phyloP scores from a whole-genome alignment of 192 early-diverging fungal genomes.

The Rhizophagus prolifer region DNA sequence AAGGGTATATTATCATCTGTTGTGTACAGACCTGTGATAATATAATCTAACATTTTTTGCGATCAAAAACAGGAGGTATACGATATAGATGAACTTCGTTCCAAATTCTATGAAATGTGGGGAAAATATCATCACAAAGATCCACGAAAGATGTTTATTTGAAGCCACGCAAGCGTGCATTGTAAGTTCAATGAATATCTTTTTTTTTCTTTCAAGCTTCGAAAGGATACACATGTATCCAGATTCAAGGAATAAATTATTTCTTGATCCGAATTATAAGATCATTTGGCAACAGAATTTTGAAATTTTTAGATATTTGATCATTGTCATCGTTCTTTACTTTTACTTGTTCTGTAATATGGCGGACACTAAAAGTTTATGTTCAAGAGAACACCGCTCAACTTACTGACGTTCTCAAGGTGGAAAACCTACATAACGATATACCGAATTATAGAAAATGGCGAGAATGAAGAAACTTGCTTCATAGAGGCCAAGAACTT shows the following conservation, averaged over 20 bases:
- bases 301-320: too few relatives aligned
- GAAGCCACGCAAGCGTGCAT: background rate
- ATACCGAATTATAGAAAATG: background rate
- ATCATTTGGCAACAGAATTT: background rate
- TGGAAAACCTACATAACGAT: background rate
- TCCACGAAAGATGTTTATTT: background rate
- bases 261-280: background rate
- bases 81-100: background rate
- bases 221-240: slow-evolving; percentile 5
- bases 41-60: background rate
- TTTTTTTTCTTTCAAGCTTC: background rate
- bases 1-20: background rate
- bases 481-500: background rate
- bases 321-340: background rate
- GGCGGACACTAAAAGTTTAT: background rate
- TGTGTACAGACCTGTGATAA: background rate
- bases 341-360: background rate
- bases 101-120: background rate
- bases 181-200: background rate
- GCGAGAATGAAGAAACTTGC: background rate
- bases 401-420: background rate
- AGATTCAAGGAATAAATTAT: background rate
- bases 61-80: background rate
- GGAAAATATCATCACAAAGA: background rate
- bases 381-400: background rate